phyloP scores from a whole-genome alignment of 192 early-diverging fungal species.

The Lobulomyces angularis region DNA sequence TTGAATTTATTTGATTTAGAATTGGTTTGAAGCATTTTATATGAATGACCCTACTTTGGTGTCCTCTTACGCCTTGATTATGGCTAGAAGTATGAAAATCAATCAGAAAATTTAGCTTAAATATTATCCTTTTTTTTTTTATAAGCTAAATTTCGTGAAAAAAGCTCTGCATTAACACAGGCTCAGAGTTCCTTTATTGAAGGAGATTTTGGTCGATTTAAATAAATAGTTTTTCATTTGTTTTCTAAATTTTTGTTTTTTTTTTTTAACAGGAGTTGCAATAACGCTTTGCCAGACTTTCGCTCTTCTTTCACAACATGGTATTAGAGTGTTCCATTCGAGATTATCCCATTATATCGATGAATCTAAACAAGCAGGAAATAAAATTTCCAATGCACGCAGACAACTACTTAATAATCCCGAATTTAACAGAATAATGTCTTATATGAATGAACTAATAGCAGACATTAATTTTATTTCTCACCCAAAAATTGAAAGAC shows the following conservation, averaged over 20 bases:
- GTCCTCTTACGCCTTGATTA: too few relatives aligned
- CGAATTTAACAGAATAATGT: slow-evolving; percentile 25
- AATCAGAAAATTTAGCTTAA: too few relatives aligned
- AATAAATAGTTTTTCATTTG: too few relatives aligned
- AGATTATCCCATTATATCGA: slow-evolving; percentile 16
- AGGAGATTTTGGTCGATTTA: slow-evolving; percentile 51
- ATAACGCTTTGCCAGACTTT: slow-evolving; percentile 33
- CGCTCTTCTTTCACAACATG: slow-evolving; percentile 29
- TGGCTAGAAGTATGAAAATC: too few relatives aligned
- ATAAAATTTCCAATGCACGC: slow-evolving; percentile 12
- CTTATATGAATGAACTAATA: slow-evolving; percentile 18
- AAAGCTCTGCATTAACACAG: background rate
- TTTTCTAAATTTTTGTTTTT: too few relatives aligned
- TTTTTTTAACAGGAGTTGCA: too few relatives aligned
- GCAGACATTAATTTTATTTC: slow-evolving; percentile 31
- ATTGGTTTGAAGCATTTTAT: too few relatives aligned
- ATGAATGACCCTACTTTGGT: too few relatives aligned
- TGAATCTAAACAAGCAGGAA: slow-evolving; percentile 7
- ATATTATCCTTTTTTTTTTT: too few relatives aligned
- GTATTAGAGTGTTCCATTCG: slow-evolving; percentile 27
- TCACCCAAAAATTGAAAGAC: slow-evolving; percentile 71
- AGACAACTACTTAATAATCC: slow-evolving; percentile 19
- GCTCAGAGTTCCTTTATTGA: slow-evolving; percentile 14
- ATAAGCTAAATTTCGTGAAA: too few relatives aligned
- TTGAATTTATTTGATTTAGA: too few relatives aligned